phyloP scores from a whole-genome alignment of 225 moss, liverwort and hornwort genomes.

The Sphagnum contortum region DNA sequence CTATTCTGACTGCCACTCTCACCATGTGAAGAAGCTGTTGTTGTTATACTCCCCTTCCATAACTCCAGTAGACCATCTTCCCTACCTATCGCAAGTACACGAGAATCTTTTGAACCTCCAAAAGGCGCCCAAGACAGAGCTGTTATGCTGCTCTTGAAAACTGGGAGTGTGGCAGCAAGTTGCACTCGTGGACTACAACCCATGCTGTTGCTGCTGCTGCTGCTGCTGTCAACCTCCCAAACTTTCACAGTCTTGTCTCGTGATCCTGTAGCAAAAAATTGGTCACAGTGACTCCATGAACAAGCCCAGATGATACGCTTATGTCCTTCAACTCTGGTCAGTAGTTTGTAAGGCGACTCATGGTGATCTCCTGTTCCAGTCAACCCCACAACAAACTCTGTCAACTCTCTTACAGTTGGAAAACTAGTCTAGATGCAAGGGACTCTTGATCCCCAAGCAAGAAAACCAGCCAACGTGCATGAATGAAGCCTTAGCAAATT shows the following conservation, averaged over 20 bases:
- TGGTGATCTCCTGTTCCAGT: conserved; percentile 22
- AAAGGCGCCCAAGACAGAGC: conserved; percentile 77
- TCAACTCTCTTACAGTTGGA: background rate
- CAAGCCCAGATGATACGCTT: conserved; percentile 96
- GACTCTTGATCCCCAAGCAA: too few species aligned
- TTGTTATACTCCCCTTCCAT: conserved; percentile 34
- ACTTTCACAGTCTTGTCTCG: conserved; percentile 73
- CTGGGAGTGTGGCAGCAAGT: conserved; percentile 38
- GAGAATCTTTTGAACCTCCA: conserved; percentile 9
- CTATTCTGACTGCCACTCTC: background rate
- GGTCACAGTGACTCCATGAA: conserved; percentile 84
- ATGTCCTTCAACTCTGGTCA: conserved; percentile 72
- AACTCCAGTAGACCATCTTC: conserved; percentile 84
- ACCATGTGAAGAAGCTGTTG: background rate
- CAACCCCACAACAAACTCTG: conserved; percentile 4
- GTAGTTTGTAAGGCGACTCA: conserved; percentile 40
- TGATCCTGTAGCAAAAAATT: conserved; percentile 79
- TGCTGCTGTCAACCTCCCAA: conserved; percentile 47
- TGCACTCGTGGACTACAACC: conserved; percentile 21
- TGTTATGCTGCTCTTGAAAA: conserved; percentile 66
- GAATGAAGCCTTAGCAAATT: too few species aligned
- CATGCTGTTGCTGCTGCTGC: conserved; percentile 11
- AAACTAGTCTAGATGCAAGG: too few species aligned
- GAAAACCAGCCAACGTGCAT: too few species aligned
- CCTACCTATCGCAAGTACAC: conserved; percentile 71